A percentile compares a stretch with the other conserved stretches of the same genome.
These are phyloP conservation scores for Pseudogymnoascus sp. DNA, from an alignment of 2,329 filamentous ascomycete species.

Conservation along the genomic window DNA sequence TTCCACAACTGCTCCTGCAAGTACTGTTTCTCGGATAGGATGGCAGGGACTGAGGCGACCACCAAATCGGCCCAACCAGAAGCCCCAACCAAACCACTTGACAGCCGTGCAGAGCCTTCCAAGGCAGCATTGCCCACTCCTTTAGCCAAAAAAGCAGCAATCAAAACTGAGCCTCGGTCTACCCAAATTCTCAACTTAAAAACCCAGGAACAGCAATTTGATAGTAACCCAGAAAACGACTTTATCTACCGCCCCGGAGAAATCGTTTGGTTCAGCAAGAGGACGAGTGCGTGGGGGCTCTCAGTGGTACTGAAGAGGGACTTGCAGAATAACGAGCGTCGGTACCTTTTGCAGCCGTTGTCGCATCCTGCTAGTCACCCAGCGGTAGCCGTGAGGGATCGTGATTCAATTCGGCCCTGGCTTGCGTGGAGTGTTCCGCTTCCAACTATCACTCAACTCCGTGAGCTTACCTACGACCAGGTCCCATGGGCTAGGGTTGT, in stretches of 20 bases:
- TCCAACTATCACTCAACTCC: conserved; percentile 38
- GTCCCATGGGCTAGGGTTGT: conserved; percentile 42
- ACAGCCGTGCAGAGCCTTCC: background rate
- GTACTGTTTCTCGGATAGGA: conserved; percentile 43
- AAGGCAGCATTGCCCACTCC: background rate
- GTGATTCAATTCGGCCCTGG: conserved; percentile 43
- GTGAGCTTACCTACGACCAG: conserved; percentile 35
- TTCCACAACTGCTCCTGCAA: conserved; percentile 48
- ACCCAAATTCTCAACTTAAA: conserved; percentile 23
- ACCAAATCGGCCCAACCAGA: conserved; percentile 1
- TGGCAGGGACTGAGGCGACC: conserved; percentile 29
- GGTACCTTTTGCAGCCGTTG: conserved; percentile 40
- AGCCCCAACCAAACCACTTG: background rate
- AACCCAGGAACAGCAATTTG: conserved; percentile 39
- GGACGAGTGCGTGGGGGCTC: conserved; percentile 42
- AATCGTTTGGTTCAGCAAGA: conserved; percentile 46
- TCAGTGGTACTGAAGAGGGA: conserved; percentile 42
- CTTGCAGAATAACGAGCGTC: conserved; percentile 25
- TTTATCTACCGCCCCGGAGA: conserved; percentile 47
- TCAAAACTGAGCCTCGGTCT: conserved; percentile 10
- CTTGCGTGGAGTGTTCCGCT: conserved; percentile 47
- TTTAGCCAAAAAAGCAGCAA: background rate
- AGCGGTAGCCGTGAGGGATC: conserved; percentile 33
- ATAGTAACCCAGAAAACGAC: conserved; percentile 35
- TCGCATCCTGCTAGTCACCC: conserved; percentile 36